These are phyloP conservation scores for Penicillium sp. DNA, from an alignment of 2,329 filamentous ascomycete genomes.

Conservation along the genomic window DNA sequence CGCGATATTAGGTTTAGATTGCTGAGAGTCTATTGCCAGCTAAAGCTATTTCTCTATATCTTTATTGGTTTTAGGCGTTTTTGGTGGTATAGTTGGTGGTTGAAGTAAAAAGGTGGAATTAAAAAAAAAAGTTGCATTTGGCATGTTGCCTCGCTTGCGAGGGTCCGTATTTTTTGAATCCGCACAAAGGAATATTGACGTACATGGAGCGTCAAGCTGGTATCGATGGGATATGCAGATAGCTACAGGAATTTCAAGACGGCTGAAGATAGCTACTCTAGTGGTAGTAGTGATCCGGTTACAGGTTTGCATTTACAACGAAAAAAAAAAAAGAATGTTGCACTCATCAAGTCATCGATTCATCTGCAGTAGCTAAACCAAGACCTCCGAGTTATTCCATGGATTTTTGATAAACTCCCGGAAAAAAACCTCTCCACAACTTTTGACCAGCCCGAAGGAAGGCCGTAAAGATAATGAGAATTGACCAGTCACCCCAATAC, in stretches of 20 bases:
- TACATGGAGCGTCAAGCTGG: not conserved
- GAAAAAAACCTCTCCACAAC: conserved; percentile 39
- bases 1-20: no score
- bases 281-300: not conserved
- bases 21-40: no score
- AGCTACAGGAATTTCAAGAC: not conserved
- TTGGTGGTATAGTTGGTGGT: no score
- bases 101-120: no score
- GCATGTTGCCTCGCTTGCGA: no score
- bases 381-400: conserved; percentile 26
- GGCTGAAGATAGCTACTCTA: not conserved
- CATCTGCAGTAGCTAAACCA: conserved; percentile 30
- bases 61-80: no score
- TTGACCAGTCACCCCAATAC: conserved; percentile 40
- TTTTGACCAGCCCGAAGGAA: conserved; percentile 21
- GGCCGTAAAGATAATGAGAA: conserved; percentile 24
- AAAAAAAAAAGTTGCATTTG: no score
- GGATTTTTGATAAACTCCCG: conserved; percentile 38
- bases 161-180: no score
- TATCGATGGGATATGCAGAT: not conserved
- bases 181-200: conserved; percentile 21
- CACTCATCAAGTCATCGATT: conserved; percentile 29
- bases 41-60: no score
- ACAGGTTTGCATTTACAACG: not conserved
- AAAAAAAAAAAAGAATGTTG: conserved; percentile 3